Base-by-base conservation (phyloP, 352 stramenopile genomes). In the Phytophthora citricola region DNA sequence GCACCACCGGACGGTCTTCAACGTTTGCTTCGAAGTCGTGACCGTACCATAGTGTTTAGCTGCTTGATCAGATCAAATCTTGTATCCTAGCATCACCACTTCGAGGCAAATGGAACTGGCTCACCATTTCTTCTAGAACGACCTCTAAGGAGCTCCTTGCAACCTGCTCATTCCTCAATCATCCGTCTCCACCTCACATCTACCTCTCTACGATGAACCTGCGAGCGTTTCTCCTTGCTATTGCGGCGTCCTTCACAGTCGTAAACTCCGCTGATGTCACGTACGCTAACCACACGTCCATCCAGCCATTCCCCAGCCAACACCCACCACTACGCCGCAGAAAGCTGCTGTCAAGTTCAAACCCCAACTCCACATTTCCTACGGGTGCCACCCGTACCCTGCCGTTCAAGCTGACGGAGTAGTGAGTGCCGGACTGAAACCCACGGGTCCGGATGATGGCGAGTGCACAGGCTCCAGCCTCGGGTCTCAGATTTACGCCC, bases 341-440 rank as follows among this genome's bases (percentile, higher is more conserved):
- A 27, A 39, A 40, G 27, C 27, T 27, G 46, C 46, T 12, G 29
- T 52, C 27, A 36, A 36, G n/a, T 52, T 38, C 27, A 52, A 52
- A 9, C 46, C 46, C 20, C 46, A 24, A 6, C 26, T 52, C n/a
- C n/a, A 38, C 15, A 52, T 52, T 15, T 26, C n/a, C 12, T 27
- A 27, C 1, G 46, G 46, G 5, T 52, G 46, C 7, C 27, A 52
- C 15, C 26, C 46, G 5, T 52, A 52, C 14, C 46, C 46, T 15
- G 46, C 27, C 4, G 46, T 52, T 9, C 27, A 52, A 14, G 46
- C 27, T 39, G n/a, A 38, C n/a, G 46, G 46, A 14, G 27, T 20
- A 36, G 14, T 39, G 9, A 52, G n/a, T 26, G 46, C 24, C 12
- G 46, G 46, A 11, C 11, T 52, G 46, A 34, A 36, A 40, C n/a